phyloP scores from a whole-genome alignment of 225 moss, liverwort and hornwort genomes.

The Bryoerythrophyllum caledonicum region DNA sequence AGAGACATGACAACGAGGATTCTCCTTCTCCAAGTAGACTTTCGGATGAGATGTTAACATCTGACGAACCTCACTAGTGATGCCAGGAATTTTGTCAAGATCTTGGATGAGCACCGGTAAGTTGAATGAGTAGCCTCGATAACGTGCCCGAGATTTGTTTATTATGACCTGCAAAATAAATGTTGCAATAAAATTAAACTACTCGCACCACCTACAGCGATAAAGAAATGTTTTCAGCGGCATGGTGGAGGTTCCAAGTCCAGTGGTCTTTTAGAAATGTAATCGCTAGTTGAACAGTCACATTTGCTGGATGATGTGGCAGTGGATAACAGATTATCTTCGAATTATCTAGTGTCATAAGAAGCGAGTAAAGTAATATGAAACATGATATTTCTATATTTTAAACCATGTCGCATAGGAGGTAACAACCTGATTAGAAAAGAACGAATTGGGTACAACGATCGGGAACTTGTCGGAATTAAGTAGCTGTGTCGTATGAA shows the following conservation, averaged over 20 bases:
- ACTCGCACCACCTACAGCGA: slow-evolving; percentile 5
- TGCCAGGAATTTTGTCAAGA: slow-evolving; percentile 63
- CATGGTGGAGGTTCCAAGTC: slow-evolving; percentile 3
- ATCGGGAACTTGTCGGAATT: slow-evolving; percentile 75
- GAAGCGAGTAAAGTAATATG: slow-evolving; percentile 1
- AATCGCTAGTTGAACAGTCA: not conserved
- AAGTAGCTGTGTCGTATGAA: slow-evolving; percentile 81
- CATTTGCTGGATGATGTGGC: not conserved
- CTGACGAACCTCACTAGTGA: slow-evolving; percentile 73
- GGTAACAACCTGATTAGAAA: slow-evolving; percentile 74
- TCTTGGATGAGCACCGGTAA: slow-evolving; percentile 70
- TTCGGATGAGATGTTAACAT: slow-evolving; percentile 71
- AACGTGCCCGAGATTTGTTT: slow-evolving; percentile 75
- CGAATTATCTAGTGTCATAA: not conserved
- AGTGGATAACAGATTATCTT: not conserved
- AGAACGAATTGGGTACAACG: slow-evolving; percentile 82
- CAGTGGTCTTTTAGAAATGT: not conserved
- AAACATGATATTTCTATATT: not conserved
- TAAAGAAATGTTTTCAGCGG: not conserved
- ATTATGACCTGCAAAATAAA: slow-evolving; percentile 65
- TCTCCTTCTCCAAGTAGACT: slow-evolving; percentile 77
- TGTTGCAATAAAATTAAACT: not conserved
- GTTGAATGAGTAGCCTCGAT: slow-evolving; percentile 68
- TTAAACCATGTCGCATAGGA: not conserved
- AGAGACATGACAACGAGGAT: slow-evolving; percentile 74